Percentiles rank a stretch among this genome's conserved stretches.
Conservation (phyloP, 192 early-diverging fungal genomes). For the Coemansia sp. region DNA sequence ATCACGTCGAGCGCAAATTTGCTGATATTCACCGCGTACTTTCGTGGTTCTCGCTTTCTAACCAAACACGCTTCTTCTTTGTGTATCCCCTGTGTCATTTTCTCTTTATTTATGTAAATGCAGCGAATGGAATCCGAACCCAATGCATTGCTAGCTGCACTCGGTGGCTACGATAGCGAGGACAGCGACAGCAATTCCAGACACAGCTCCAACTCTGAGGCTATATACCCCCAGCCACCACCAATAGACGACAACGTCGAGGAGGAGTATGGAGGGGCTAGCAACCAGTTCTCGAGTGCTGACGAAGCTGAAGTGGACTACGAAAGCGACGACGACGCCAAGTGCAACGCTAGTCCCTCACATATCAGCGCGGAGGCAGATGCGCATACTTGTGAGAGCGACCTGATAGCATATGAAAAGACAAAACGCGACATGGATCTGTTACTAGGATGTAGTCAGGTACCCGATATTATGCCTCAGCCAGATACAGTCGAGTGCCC, state of each 20-base stretch:
- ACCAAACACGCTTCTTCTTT: not conserved
- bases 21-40: not conserved
- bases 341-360: not conserved
- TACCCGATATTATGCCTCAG: conserved; percentile 17
- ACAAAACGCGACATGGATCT: conserved; percentile 29
- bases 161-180: conserved; percentile 49
- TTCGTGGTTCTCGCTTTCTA: not conserved
- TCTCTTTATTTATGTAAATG: conserved; percentile 1
- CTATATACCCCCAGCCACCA: not conserved
- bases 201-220: conserved; percentile 4
- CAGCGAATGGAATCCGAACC: conserved; percentile 27
- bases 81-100: not conserved
- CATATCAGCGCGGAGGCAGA: not conserved
- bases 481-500: conserved; percentile 54
- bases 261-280: conserved; percentile 1
- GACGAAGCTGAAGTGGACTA: conserved; percentile 1
- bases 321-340: not conserved
- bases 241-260: not conserved
- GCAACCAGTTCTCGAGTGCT: not conserved
- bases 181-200: conserved; percentile 18
- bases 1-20: not conserved
- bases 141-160: conserved; percentile 42
- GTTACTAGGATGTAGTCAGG: conserved; percentile 44
- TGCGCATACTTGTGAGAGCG: not conserved
- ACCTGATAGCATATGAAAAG: conserved; percentile 16